Evolutionary conservation across 1,139 yeast genomes (phyloP), one percentile per base, ranked within the genome.

Genomic region (Kodamaea alishanica): DNA sequence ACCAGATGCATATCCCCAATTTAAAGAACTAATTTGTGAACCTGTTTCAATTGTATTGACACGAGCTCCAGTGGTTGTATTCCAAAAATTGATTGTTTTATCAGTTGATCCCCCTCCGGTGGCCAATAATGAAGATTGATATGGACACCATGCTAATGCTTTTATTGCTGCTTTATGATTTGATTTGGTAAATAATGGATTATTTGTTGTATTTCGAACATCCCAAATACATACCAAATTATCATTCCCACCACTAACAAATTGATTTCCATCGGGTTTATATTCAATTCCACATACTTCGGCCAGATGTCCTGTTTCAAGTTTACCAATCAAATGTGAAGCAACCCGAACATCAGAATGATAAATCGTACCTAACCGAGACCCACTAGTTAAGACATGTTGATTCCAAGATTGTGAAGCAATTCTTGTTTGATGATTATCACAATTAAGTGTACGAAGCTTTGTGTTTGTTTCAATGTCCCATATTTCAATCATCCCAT

Each of bases 71-170:
- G 95, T 87, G 22, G 87, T 79, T 6, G 96, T 80, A 61, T 92
- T 92, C 97, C 98, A 94, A 63, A 94, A 89, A 62, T 92, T 90
- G 43, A 94, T 87, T 38, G 84, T 78, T 56, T 82, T 84, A 63
- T 94, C 97, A 26, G 87, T 79, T 8, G 95, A 83, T 15, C 98
- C 98, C 37, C 98, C 98, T 7, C 98, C 99, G 2, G 97, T 85
- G 7, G 97, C 97, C 39, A 94, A 70, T 39, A 92, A 63, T 47
- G 86, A 84, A 26, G 71, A 67, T 51, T 88, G 94, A 61, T 84
- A 84, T 0, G 97, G 98, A 56, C 96, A 87, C 96, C 97, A 94
- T 10, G 94, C 81, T 40, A 94, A 65, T 1, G 98, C 97, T 62
- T 94, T 94, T 10, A 92, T 96, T 0, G 98, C 98, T 0, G 97